Evolutionary conservation across 2,329 filamentous ascomycete genomes (phyloP), one percentile per base, ranked within the genome.

Genomic region (Clonostachys chloroleuca): DNA sequence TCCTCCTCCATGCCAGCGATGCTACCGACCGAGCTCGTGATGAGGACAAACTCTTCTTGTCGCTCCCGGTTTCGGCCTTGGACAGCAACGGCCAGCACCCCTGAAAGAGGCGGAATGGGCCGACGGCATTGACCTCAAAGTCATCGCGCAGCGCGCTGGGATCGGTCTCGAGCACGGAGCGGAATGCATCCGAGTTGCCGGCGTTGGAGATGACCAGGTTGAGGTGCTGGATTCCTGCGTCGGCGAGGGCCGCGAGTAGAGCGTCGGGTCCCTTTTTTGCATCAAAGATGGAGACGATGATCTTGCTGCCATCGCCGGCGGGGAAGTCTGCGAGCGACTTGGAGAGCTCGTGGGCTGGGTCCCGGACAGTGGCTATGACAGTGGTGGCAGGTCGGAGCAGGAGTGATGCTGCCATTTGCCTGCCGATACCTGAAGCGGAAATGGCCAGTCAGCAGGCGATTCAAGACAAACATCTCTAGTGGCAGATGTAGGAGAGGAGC

Each of bases 141-240:
- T 50, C 51, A 14, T 40, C 18, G 16, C 46, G 44, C 16, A 47
- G 49, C 6, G 20, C 30, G 5, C 48, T 44, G 12, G 45, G 33
- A 6, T 47, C 18, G 5, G 51, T 50, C 16, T 45, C 33, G 5
- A 51, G 44, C 10, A 49, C 44, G 12, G 13, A 24, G 18, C 14
- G 20, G 41, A 45, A 49, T 18, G n/a, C 34, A n/a, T 24, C n/a
- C 4, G 36, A n/a, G 9, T 36, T 33, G n/a, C 47, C 53, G 6
- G 77, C 76, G 55, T 81, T 81, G 46, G 77, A 72, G 46, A 83
- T 70, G 5, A 81, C 68, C 10, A 77, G 56, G 53, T 81, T 76
- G 5, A 81, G 57, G 34, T 63, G 55, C 7, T 55, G 51, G 47
- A 81, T 68, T 7, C 57, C 43, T 7, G 24, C 8, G 6, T 52